Percentiles rank a stretch among this genome's conserved stretches.
Conservation (phyloP, 2,329 filamentous ascomycete species). For the Aspergillus candidus region DNA sequence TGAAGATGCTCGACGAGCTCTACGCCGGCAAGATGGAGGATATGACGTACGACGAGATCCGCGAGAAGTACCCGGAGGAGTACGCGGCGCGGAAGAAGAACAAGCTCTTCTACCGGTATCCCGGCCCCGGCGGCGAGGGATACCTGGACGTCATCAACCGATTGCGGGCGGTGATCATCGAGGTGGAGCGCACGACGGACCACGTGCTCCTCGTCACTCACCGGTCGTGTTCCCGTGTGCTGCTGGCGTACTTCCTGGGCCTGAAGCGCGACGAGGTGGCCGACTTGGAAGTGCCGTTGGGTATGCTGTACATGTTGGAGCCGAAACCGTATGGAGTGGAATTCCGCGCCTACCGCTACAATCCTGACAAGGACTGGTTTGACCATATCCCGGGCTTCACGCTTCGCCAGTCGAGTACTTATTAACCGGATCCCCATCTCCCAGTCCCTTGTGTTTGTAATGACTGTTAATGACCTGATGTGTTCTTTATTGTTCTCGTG, state of each 20-base stretch:
- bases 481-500: conserved; percentile 1
- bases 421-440: conserved; percentile 7
- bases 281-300: conserved; percentile 86
- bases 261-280: conserved; percentile 86
- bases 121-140: conserved; percentile 88
- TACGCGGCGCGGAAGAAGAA: conserved; percentile 72
- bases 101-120: conserved; percentile 95
- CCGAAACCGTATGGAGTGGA: conserved; percentile 97
- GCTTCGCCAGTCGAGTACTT: conserved; percentile 46
- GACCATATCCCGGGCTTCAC: conserved; percentile 80
- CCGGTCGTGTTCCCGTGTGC: conserved; percentile 81
- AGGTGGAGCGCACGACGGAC: conserved; percentile 95
- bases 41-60: conserved; percentile 89
- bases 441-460: too few species aligned
- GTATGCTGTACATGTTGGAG: conserved; percentile 90
- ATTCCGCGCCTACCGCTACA: conserved; percentile 92
- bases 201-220: conserved; percentile 90
- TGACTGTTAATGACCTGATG: not conserved
- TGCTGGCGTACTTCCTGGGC: conserved; percentile 96
- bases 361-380: conserved; percentile 71
- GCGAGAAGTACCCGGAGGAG: conserved; percentile 69
- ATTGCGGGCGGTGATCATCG: conserved; percentile 88
- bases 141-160: conserved; percentile 97
- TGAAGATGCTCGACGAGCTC: conserved; percentile 96
- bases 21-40: conserved; percentile 91